Evolutionary conservation across 2,329 filamentous ascomycete species (phyloP), one percentile per base, ranked within the genome.

Genomic region (Neoarthrinium moseri): DNA sequence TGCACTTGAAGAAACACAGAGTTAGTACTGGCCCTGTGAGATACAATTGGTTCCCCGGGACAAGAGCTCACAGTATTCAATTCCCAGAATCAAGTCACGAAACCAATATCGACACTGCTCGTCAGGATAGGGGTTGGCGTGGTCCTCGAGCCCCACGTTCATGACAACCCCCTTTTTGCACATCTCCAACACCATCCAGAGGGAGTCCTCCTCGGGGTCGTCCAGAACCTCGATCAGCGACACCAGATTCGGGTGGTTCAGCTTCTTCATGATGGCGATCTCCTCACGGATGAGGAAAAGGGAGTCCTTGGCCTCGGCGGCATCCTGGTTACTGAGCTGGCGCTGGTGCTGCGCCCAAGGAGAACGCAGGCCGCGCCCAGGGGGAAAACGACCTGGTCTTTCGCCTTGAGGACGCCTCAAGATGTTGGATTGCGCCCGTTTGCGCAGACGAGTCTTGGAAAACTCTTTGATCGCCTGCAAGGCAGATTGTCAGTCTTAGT

Each of bases 111-210:
- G 83, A 61, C 91, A 96, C 43, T 78, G 77, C 58, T 96, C 90
- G 51, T 87, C 81, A 22, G 82, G 77, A 64, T 96, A 96, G 0
- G 94, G 91, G 50, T 87, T 82, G 15, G 90, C 88, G 47, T 79
- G 75, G 58, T 95, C 86, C 48, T 88, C 87, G n/a, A 97, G 71
- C 3, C 89, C 90, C 45, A 99, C 89, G 60, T 91, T 92, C 91
- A 97, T 97, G 42, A 96, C 82, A 18, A 96, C 92, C 1, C 94
- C 94, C 65, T 96, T 96, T 62, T 95, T 94, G 73, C 94, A 99
- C 89, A 96, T 95, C 66, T 99, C 94, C 66, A 99, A 79, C 18
- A 99, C 94, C 89, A 99, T 97, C 70, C 96, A 99, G 11, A 99
- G 71, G 3, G 91, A 96, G 66, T 99, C 94, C 62, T 96, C 91